These are phyloP conservation scores for Olyra latifolia DNA, from an alignment of 176 grass and related monocot genomes.

Conservation along the genomic window DNA sequence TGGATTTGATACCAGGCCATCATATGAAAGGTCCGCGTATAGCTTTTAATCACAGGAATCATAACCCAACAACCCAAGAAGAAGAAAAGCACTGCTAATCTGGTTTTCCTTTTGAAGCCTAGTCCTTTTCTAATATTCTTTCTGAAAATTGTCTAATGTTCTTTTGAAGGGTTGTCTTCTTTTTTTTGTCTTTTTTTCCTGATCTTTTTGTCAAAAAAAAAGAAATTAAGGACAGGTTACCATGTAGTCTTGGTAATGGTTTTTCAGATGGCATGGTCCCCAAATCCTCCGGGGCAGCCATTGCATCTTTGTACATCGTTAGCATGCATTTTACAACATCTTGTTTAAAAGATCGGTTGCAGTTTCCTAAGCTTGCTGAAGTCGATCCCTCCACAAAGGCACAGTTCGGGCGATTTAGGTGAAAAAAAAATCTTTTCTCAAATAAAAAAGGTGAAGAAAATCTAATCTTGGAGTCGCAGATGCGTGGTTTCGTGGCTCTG, in stretches of 20 bases:
- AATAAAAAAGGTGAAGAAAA: not conserved
- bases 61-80: not conserved
- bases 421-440: too few species aligned
- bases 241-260: not conserved
- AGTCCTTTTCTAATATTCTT: not conserved
- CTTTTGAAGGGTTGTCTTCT: too few species aligned
- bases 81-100: not conserved
- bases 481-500: too few species aligned
- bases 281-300: not conserved
- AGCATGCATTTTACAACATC: not conserved
- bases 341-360: not conserved
- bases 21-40: not conserved
- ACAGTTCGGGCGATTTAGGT: not conserved
- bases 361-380: not conserved
- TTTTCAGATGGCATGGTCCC: not conserved
- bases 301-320: not conserved
- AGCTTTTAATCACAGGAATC: slow-evolving; percentile 4
- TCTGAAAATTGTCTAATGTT: not conserved
- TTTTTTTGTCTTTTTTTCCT: too few species aligned
- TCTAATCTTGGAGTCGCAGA: not conserved
- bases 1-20: slow-evolving; percentile 17
- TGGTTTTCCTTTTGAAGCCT: not conserved
- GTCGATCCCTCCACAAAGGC: not conserved
- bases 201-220: not conserved
- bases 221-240: not conserved